Percentiles rank a stretch among this genome's conserved stretches.
These are phyloP conservation scores for Marasmius oreades DNA, from an alignment of 1,284 basidiomycete genomes.

Conservation along the genomic window DNA sequence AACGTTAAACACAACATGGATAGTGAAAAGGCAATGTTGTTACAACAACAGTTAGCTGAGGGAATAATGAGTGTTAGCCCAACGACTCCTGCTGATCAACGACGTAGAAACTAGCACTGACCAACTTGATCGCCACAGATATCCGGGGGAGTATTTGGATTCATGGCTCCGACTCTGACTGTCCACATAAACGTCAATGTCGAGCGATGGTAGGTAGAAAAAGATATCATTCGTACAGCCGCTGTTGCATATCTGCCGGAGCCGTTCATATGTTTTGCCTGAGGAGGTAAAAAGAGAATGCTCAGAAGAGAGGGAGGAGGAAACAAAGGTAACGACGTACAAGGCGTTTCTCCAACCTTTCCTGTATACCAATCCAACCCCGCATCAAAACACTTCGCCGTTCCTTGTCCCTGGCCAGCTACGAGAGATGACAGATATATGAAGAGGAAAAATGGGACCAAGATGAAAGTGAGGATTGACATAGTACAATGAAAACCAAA, in stretches of 20 bases:
- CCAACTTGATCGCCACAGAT: constrained; percentile 24
- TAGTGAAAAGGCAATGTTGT: constrained; percentile 25
- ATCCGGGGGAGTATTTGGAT: constrained; percentile 22
- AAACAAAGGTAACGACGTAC: constrained; percentile 17
- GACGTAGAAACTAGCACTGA: constrained; percentile 6
- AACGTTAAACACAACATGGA: constrained; percentile 31
- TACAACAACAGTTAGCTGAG: constrained; percentile 27
- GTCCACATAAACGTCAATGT: neutral
- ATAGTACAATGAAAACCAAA: neutral
- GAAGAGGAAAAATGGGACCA: neutral
- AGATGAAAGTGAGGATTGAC: neutral
- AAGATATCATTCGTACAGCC: constrained; percentile 20
- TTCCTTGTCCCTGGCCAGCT: constrained; percentile 3
- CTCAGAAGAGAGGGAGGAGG: neutral
- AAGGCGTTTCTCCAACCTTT: constrained; percentile 29
- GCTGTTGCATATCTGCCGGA: constrained; percentile 27
- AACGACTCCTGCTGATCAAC: neutral
- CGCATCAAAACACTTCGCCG: constrained; percentile 11
- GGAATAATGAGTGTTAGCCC: neutral
- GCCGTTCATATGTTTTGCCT: constrained; percentile 27
- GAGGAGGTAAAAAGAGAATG: neutral
- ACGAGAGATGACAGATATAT: neutral
- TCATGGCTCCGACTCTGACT: constrained; percentile 16
- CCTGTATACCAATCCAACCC: constrained; percentile 24
- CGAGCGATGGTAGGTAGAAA: neutral